These are phyloP conservation scores for Pelargonium exstipulatum DNA, from an alignment of 441 rosid genomes.

Conservation along the genomic window DNA sequence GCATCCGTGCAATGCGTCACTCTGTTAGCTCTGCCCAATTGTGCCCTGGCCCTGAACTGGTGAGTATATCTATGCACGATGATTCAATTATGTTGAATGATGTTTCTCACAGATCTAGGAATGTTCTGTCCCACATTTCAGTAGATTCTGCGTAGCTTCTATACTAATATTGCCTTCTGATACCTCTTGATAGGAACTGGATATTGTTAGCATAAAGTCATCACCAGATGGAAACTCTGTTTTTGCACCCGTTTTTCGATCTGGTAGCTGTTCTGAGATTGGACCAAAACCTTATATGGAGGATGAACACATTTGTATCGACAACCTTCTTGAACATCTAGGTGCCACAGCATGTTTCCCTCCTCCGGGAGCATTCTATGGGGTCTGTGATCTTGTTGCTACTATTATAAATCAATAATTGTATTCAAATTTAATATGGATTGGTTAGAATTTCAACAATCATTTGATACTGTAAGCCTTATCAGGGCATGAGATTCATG, in stretches of 20 bases:
- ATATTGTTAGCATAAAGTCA: slow-evolving; percentile 43
- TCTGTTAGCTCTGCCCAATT: slow-evolving; percentile 42
- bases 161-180: background rate
- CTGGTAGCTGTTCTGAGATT: slow-evolving; percentile 41
- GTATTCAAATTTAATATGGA: background rate
- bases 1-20: slow-evolving; percentile 41
- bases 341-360: slow-evolving; percentile 36
- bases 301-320: slow-evolving; percentile 40
- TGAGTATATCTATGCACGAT: slow-evolving; percentile 20
- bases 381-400: slow-evolving; percentile 29
- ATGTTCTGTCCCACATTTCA: background rate
- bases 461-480: background rate
- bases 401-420: background rate
- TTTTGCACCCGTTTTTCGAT: slow-evolving; percentile 47
- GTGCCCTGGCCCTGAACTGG: slow-evolving; percentile 49
- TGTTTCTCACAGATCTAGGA: background rate
- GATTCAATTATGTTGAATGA: slow-evolving; percentile 1
- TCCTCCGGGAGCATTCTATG: slow-evolving; percentile 51
- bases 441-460: background rate
- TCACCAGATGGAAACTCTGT: slow-evolving; percentile 48
- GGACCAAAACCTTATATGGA: slow-evolving; percentile 42
- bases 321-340: slow-evolving; percentile 43
- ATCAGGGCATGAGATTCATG: slow-evolving; percentile 11
- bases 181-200: slow-evolving; percentile 47
- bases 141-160: background rate